Conservation (phyloP, 1,284 basidiomycete species). For the Ustilago nuda region DNA sequence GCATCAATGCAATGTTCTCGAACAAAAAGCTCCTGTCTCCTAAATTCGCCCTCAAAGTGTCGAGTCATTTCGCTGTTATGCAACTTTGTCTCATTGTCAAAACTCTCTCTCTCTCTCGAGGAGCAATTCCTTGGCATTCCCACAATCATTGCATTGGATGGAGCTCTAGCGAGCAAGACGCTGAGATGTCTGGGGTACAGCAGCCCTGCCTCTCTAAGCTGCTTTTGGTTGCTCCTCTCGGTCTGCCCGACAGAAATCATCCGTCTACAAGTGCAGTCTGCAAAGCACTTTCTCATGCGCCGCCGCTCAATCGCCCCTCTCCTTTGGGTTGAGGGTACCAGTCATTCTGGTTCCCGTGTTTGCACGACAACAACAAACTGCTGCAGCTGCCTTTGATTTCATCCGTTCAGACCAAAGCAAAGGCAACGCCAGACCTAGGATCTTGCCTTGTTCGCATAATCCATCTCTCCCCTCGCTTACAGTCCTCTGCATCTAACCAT, state of each 20-base stretch:
- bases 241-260: background rate
- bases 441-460: background rate
- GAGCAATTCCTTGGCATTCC: slow-evolving; percentile 9
- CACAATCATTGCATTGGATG: background rate
- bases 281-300: background rate
- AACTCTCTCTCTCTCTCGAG: background rate
- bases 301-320: slow-evolving; percentile 5
- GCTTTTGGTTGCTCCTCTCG: background rate
- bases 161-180: no score
- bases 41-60: background rate
- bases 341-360: slow-evolving; percentile 17
- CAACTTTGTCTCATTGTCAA: background rate
- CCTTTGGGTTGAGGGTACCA: background rate
- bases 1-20: background rate
- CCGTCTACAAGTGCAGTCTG: background rate
- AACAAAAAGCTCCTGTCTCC: background rate
- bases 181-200: no score
- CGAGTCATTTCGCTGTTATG: background rate
- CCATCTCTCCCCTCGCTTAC: slow-evolving; percentile 14
- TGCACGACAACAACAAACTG: slow-evolving; percentile 1
- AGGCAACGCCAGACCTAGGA: background rate
- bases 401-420: no score
- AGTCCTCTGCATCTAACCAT: background rate
- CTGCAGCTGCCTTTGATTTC: background rate
- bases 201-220: background rate